Conservation (phyloP, 1,284 basidiomycete genomes). For the Ustilago sp. region DNA sequence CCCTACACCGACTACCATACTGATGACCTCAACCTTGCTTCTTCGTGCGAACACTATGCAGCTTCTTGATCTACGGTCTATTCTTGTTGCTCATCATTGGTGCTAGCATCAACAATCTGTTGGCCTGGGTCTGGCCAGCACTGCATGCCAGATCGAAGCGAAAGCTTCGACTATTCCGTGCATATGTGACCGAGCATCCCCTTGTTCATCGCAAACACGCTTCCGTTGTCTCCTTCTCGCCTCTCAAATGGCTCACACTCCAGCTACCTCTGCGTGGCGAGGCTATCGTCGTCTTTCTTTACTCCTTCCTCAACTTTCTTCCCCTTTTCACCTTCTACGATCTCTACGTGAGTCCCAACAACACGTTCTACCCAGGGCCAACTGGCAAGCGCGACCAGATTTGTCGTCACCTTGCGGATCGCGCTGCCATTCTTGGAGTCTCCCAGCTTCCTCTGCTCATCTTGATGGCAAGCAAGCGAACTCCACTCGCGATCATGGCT, state of each 20-base stretch:
- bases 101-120: conserved; percentile 10
- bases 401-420: conserved; percentile 55
- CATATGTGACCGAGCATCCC: conserved; percentile 36
- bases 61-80: conserved; percentile 32
- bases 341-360: conserved; percentile 15
- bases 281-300: conserved; percentile 28
- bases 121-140: conserved; percentile 14
- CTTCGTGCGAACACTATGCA: background rate
- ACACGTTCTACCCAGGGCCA: conserved; percentile 31
- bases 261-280: conserved; percentile 53
- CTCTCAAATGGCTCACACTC: conserved; percentile 32
- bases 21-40: background rate
- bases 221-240: conserved; percentile 26
- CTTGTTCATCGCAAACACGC: conserved; percentile 23
- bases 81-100: conserved; percentile 29
- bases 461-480: conserved; percentile 67
- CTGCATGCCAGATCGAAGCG: conserved; percentile 10
- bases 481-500: conserved; percentile 59
- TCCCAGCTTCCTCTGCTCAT: conserved; percentile 65
- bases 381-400: conserved; percentile 34
- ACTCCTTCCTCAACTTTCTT: conserved; percentile 50
- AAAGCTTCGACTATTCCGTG: conserved; percentile 15
- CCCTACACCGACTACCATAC: background rate
- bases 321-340: conserved; percentile 48
- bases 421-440: conserved; percentile 60